phyloP scores from a whole-genome alignment of 345 rosid genomes.

The Lagerstroemia speciosa region DNA sequence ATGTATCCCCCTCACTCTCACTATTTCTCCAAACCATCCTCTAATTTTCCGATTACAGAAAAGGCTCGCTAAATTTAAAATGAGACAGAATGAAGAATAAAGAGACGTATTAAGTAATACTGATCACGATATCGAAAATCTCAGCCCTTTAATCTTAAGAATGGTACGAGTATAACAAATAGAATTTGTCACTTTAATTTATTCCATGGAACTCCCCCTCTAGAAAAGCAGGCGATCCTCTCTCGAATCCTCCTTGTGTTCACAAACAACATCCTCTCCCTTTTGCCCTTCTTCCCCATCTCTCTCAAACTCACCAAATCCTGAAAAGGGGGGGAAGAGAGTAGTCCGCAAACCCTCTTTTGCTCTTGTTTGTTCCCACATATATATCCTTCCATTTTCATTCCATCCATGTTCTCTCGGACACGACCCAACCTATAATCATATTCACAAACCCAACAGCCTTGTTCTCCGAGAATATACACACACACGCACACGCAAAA shows the following conservation, averaged over 20 bases:
- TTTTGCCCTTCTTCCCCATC: slow-evolving; percentile 11
- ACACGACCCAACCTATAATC: not conserved
- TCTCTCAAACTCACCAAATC: slow-evolving; percentile 12
- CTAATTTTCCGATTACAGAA: slow-evolving; percentile 4
- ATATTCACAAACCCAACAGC: not conserved
- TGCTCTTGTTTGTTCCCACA: slow-evolving; percentile 30
- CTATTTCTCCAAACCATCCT: slow-evolving; percentile 7
- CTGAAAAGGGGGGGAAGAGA: slow-evolving; percentile 25
- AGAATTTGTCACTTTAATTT: slow-evolving; percentile 25
- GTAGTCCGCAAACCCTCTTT: slow-evolving; percentile 22
- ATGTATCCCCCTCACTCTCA: slow-evolving; percentile 18
- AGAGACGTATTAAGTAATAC: no score
- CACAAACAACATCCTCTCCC: slow-evolving; percentile 28
- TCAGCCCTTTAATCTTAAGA: slow-evolving; percentile 19
- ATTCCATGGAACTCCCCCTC: slow-evolving; percentile 50
- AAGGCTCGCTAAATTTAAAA: no score
- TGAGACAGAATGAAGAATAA: no score
- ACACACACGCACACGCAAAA: not conserved
- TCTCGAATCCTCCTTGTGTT: slow-evolving; percentile 51
- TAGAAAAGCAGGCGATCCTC: slow-evolving; percentile 42
- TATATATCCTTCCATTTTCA: slow-evolving; percentile 11
- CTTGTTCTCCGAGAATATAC: not conserved
- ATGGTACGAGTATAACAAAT: no score
- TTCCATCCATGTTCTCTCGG: slow-evolving; percentile 10
- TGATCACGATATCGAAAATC: slow-evolving; percentile 48